phyloP scores from a whole-genome alignment of 352 stramenopile genomes.

The Labyrinthula sp. region DNA sequence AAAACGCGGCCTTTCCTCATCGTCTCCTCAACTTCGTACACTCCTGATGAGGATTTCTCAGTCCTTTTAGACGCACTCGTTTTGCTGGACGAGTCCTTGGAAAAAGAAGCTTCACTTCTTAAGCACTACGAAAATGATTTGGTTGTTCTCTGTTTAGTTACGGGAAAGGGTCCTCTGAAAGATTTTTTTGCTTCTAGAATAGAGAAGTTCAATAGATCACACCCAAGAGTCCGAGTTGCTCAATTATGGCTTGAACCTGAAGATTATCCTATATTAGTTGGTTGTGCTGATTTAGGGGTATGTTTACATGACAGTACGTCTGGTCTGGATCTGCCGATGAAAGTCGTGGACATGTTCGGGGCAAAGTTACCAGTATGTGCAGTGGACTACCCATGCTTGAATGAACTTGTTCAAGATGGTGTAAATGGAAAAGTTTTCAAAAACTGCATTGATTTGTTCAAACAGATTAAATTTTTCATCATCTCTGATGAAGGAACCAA shows the following conservation, averaged over 20 bases:
- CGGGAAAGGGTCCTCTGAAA: conserved; percentile 84
- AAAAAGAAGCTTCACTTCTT: neutral
- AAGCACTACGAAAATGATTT: conserved; percentile 41
- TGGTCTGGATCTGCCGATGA: conserved; percentile 96
- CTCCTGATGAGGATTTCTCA: conserved; percentile 93
- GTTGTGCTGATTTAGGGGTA: conserved; percentile 80
- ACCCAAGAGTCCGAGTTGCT: conserved; percentile 56
- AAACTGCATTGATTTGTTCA: conserved; percentile 7
- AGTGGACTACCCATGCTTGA: conserved; percentile 75
- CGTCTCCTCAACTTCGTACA: conserved; percentile 91
- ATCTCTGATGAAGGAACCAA: too few species aligned
- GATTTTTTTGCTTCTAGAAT: conserved; percentile 63
- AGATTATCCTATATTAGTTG: conserved; percentile 83
- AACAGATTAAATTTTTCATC: too few species aligned
- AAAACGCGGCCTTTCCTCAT: conserved; percentile 40
- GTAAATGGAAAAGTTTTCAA: conserved; percentile 51
- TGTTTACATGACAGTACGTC: conserved; percentile 95
- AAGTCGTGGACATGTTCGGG: conserved; percentile 98
- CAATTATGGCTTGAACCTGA: conserved; percentile 83
- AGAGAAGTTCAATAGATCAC: conserved; percentile 42
- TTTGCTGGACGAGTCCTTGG: conserved; percentile 37
- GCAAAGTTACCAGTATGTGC: conserved; percentile 83
- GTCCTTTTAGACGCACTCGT: conserved; percentile 76
- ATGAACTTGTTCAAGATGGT: conserved; percentile 80
- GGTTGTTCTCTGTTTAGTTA: conserved; percentile 63